These are phyloP conservation scores for Capillidium rhysosporum DNA, from an alignment of 371 early-diverging fungal species.

Conservation along the genomic window DNA sequence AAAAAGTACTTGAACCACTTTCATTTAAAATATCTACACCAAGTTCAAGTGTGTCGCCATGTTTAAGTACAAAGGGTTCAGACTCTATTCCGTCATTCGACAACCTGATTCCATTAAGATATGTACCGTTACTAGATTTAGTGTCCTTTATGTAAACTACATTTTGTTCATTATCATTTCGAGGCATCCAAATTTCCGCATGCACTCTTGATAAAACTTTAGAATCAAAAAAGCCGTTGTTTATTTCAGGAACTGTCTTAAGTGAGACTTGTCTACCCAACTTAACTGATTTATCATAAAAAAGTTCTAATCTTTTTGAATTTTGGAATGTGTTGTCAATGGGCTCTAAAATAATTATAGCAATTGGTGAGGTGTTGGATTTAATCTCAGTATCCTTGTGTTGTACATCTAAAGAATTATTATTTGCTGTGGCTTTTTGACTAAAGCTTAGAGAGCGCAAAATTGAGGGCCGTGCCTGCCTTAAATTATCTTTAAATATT, in stretches of 20 bases:
- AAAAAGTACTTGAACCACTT: constrained; percentile 13
- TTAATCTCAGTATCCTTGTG: too few species aligned
- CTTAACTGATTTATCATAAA: constrained; percentile 15
- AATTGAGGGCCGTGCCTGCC: too few species aligned
- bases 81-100: constrained; percentile 45
- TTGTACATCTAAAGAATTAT: too few species aligned
- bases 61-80: constrained; percentile 31
- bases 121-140: constrained; percentile 73
- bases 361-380: too few species aligned
- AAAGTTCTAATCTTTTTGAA: too few species aligned
- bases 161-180: constrained; percentile 20
- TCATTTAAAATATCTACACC: constrained; percentile 70
- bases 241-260: constrained; percentile 34
- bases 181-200: constrained; percentile 54
- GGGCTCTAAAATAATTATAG: not conserved
- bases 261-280: constrained; percentile 56
- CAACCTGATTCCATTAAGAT: constrained; percentile 53
- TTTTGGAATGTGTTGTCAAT: not conserved
- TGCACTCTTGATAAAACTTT: constrained; percentile 68
- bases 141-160: constrained; percentile 56
- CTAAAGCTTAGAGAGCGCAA: too few species aligned
- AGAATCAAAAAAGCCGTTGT: constrained; percentile 70
- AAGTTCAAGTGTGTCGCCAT: constrained; percentile 56
- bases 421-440: too few species aligned
- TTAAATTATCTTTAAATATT: too few species aligned